Base-by-base conservation (phyloP, 2,329 filamentous ascomycete species). In the Huntiella omanensis region DNA sequence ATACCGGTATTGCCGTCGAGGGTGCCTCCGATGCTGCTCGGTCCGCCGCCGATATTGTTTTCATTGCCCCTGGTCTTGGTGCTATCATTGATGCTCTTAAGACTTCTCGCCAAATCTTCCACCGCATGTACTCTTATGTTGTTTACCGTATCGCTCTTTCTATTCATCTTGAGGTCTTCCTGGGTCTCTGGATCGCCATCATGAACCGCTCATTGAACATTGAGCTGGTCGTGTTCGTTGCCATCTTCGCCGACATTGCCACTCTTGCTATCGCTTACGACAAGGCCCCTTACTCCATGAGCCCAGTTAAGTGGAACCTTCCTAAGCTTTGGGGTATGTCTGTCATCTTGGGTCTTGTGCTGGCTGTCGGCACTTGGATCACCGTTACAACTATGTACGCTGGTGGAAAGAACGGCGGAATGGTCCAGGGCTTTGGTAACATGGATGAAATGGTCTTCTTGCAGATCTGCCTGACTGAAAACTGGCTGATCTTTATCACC, bases 41-140 rank as follows among this genome's bases (percentile, higher is more conserved):
- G 54, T 91, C 85, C 50, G 85, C 85, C 54, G 83, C 86, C 58
- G 86, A 94, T 65, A 93, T 93, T 56, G 85, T 94, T 56, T 93
- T 93, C 73, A 75, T 93, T 60, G 84, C 83, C 55, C 84, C 85
- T 47, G 86, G 85, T 69, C 77, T 93, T 52, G 86, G 84, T 63
- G 83, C 85, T 52, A 92, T 93, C 62, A 92, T 93, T 56, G 84
- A 92, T 61, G 84, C 85, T 51, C 73, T 93, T 55, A 93, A 93
- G 70, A 92, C 83, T 54, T 88, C 84, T 32, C 83, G 86, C 57
- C 85, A 92, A 63, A 93, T 94, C 62, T 93, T 93, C 71, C 85
- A 93, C 68, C 83, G 86, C 57, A 93, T 94, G 85, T 91, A 93
- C 67, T 82, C 85, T 50, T 94, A 93, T 68, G 83, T 94, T 54